phyloP scores from a whole-genome alignment of 768 basidiomycete species.

The Trametes coccinea region DNA sequence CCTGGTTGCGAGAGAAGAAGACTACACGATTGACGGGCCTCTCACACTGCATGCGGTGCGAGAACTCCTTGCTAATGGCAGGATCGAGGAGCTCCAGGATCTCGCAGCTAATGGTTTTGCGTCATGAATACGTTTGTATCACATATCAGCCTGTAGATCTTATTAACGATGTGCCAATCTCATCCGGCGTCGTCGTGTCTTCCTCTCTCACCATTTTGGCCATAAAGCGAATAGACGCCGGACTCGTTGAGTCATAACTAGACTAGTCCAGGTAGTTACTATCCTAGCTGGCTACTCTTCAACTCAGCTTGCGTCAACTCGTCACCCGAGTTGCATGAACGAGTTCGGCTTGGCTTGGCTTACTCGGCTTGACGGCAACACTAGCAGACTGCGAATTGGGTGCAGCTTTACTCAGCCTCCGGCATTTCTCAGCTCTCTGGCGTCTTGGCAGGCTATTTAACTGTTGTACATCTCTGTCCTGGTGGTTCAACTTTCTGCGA shows the following conservation, averaged over 20 bases:
- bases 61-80: not conserved
- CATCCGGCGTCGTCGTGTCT: no score
- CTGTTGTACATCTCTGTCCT: not conserved
- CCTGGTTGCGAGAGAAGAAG: constrained; percentile 4
- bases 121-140: not conserved
- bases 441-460: not conserved
- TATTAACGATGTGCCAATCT: no score
- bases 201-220: no score
- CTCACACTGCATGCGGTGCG: not conserved
- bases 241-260: no score
- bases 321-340: no score
- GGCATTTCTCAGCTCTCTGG: constrained; percentile 12
- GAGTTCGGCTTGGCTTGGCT: no score
- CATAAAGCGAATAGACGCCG: no score
- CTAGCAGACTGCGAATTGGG: not conserved
- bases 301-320: no score
- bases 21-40: constrained; percentile 3
- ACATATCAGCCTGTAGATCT: no score
- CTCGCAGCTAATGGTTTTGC: not conserved
- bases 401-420: constrained; percentile 7
- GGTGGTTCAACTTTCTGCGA: not conserved
- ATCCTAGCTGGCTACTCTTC: no score
- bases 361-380: no score
- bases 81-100: not conserved
- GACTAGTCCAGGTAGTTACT: no score